A percentile compares a stretch with the other conserved stretches of the same genome.
Conservation (phyloP, 208 protist species). For the Trypanosomatidae sp. region DNA sequence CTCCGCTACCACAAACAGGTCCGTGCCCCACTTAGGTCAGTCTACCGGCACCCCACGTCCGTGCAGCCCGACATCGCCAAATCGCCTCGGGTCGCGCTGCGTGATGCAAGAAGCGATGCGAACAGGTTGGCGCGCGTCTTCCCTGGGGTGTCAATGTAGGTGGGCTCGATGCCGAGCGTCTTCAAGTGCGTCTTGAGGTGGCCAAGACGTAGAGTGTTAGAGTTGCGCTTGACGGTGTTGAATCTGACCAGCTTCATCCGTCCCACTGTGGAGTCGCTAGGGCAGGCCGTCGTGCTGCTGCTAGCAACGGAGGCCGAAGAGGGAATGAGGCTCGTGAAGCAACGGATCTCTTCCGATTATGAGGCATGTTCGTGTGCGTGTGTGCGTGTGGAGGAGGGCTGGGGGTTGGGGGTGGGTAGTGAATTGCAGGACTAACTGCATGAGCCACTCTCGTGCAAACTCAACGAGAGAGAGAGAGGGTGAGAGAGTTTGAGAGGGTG, state of each 20-base stretch:
- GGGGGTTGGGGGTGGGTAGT: neutral
- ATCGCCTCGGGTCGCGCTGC: slow-evolving; percentile 36
- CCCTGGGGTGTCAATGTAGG: slow-evolving; percentile 27
- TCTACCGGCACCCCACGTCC: slow-evolving; percentile 42
- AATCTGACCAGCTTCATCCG: slow-evolving; percentile 43
- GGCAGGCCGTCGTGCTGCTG: slow-evolving; percentile 4
- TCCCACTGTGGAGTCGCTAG: slow-evolving; percentile 23
- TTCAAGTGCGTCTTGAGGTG: slow-evolving; percentile 41
- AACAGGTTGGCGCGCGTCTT: slow-evolving; percentile 45
- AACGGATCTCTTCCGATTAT: neutral
- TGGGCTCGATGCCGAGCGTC: slow-evolving; percentile 21
- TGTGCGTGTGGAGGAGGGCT: neutral
- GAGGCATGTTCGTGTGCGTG: neutral
- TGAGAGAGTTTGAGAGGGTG: neutral
- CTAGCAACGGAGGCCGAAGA: neutral
- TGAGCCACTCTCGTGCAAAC: neutral
- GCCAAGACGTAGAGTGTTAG: slow-evolving; percentile 32
- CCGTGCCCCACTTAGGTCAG: slow-evolving; percentile 44
- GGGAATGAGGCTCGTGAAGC: neutral
- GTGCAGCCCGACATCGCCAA: slow-evolving; percentile 47
- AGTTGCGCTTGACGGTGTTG: slow-evolving; percentile 43
- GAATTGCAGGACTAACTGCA: neutral
- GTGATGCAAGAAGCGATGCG: slow-evolving; percentile 38
- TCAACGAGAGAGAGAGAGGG: neutral
- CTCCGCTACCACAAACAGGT: slow-evolving; percentile 39